Base-by-base conservation (phyloP, 805 yeast species). In the Candida ponderosae region DNA sequence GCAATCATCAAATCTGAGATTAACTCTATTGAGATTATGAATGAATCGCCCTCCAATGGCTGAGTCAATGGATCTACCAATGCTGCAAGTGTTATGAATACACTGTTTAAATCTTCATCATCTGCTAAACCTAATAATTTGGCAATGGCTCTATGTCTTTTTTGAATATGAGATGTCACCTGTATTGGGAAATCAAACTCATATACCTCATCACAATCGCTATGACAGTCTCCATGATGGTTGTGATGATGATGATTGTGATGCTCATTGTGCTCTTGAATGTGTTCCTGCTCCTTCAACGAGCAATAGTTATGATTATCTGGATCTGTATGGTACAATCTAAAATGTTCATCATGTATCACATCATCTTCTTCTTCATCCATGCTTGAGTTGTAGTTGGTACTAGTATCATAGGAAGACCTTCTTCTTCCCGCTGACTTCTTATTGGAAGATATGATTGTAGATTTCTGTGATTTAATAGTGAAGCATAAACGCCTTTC, bases 1-100 rank as follows among this genome's bases (percentile, higher is more conserved):
- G 63, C 60, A 16, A 62, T 43, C 48, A 75, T 57, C 34, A 76
- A 44, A 41, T 74, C 74, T 16, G 80, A 68, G 11, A 79, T 48
- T n/a, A 68, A 51, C 42, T 76, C 78, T 6, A 79, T 53, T 9
- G 86, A 79, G 15, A 79, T 60, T 2, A 77, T 60, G 37, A 64
- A 59, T 11, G 60, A 55, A 39, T 76, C 81, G 18, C 66, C 68
- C 30, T 79, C 83, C 20, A 70, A 68, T 0, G 93, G 88, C 46
- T 80, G 86, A 1, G 88, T 78, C 46, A 70, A 63, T 3, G 88
- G 86, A 52, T 82, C 89, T 7, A 65, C 63, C 34, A 74, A 44
- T 0, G 63, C 50, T 2, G 70, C 54, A 3, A 72, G 36, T 1
- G 59, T 44, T 6, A 43, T 41, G 35, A 50, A 49, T 5, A 55